Evolutionary conservation across 225 moss, liverwort and hornwort genomes (phyloP), one percentile per base, ranked within the genome.

Genomic region (Polytrichum commune): DNA sequence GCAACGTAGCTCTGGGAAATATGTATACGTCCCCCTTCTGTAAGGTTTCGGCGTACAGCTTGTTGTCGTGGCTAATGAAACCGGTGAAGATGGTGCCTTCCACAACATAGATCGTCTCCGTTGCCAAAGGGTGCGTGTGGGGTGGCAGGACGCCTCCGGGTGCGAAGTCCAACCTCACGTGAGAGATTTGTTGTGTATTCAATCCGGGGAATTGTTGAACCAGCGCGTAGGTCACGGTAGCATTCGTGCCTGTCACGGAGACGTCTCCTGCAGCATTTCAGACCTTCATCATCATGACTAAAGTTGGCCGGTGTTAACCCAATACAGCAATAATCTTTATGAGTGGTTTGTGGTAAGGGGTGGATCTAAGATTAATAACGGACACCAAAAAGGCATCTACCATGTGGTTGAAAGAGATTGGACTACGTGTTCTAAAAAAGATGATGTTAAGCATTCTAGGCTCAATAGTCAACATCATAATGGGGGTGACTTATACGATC

Each of bases 171-270:
- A 87, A 69, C 4, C 83, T 69, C 68, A 87, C 87, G 16, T 87
- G 87, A 1, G 87, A 87, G 13, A 87, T 38, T 0, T 83, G 83
- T 27, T 77, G 87, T 1, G 83, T 87, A 1, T 87, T 87, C 20
- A 87, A 60, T 23, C 74, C 87, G 0, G 87, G 83, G 23, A 75
- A 87, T 0, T 87, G 63, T 0, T 8, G 18, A 29, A 87, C 87
- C 7, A 83, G 33, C 0, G 81, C 87, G 0, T 66, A 87, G 1
- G 87, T 84, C 27, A 83, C 76, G 0, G 29, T 58, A 1, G 87
- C 84, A 1, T 27, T 75, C 0, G 84, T 84, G 5, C 83, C 81
- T 0, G 79, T 18, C 1, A 18, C 5, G 0, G 65, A 5, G 7
- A 81, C 69, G 66, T 87, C 67, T 13, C 81, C 87, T 87, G 81